These are phyloP conservation scores for Cairneyella variabilis DNA, from an alignment of 495 filamentous ascomycete genomes.

Conservation along the genomic window DNA sequence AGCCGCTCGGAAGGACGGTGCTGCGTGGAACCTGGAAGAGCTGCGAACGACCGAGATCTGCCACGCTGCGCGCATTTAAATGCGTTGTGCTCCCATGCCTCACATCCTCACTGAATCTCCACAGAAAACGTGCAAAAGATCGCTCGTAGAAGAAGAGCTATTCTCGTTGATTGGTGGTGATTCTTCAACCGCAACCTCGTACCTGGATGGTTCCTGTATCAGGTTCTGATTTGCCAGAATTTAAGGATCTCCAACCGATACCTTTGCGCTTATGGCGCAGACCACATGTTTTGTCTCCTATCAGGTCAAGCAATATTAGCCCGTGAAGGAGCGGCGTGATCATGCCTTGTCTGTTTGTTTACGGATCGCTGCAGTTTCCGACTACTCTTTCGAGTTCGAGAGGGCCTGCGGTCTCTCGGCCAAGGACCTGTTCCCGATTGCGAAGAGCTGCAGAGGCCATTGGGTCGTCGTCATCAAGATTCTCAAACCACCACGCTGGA, in stretches of 20 bases:
- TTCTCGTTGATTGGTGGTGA: not conserved
- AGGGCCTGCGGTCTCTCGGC: conserved; percentile 18
- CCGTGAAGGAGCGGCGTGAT: conserved; percentile 6
- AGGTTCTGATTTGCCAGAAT: conserved; percentile 19
- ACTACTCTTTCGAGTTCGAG: not conserved
- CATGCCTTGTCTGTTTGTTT: conserved; percentile 12
- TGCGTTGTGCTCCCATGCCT: too few species aligned
- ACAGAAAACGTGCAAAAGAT: not conserved
- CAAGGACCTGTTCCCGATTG: conserved; percentile 19
- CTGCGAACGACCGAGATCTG: not conserved
- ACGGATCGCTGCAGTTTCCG: not conserved
- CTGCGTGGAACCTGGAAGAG: conserved; percentile 6
- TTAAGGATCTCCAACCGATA: conserved; percentile 9
- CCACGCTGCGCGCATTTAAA: too few species aligned
- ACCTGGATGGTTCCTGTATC: conserved; percentile 18
- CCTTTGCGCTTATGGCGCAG: conserved; percentile 25
- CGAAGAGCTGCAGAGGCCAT: conserved; percentile 10
- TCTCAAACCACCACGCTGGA: conserved; percentile 19
- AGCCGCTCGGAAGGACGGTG: conserved; percentile 28
- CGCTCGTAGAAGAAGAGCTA: not conserved
- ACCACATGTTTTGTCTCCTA: conserved; percentile 17
- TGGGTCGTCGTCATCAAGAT: conserved; percentile 24
- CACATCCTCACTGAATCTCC: not conserved
- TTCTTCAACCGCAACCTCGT: conserved; percentile 3
- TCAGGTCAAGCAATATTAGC: conserved; percentile 11